Conservation (phyloP, 768 basidiomycete species). For the Neoboletus magnificus region DNA sequence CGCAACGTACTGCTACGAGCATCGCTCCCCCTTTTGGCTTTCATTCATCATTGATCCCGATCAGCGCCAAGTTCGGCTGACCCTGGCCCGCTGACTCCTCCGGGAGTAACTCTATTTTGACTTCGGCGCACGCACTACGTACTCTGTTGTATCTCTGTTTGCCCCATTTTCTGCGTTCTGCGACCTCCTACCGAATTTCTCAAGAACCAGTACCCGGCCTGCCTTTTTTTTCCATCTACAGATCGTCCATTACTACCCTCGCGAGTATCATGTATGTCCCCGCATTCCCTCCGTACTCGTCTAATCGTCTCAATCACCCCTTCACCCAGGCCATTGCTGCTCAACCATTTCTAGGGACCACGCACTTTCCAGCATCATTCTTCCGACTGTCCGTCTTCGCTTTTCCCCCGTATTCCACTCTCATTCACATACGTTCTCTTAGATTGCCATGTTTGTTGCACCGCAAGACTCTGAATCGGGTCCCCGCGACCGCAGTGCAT, state of each 20-base stretch:
- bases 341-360: conserved; percentile 16
- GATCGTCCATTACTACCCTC: conserved; percentile 3
- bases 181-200: not conserved
- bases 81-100: not conserved
- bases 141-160: conserved; percentile 19
- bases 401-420: not conserved
- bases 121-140: conserved; percentile 5
- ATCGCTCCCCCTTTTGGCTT: not conserved
- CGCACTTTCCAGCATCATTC: not conserved
- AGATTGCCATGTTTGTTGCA: conserved; percentile 18
- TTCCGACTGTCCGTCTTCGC: not conserved
- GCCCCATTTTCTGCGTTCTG: conserved; percentile 5
- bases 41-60: conserved; percentile 13
- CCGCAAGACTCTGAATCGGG: not conserved
- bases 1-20: not conserved
- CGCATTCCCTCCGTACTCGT: not conserved
- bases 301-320: conserved; percentile 1
- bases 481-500: conserved; percentile 14
- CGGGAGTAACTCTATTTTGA: conserved; percentile 22
- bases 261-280: conserved; percentile 21
- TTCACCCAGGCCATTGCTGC: conserved; percentile 14
- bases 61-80: conserved; percentile 6
- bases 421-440: not conserved
- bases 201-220: not conserved
- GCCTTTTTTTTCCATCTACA: not conserved